Base-by-base conservation (phyloP, 1,284 basidiomycete species). In the Hemileia vastatrix region DNA sequence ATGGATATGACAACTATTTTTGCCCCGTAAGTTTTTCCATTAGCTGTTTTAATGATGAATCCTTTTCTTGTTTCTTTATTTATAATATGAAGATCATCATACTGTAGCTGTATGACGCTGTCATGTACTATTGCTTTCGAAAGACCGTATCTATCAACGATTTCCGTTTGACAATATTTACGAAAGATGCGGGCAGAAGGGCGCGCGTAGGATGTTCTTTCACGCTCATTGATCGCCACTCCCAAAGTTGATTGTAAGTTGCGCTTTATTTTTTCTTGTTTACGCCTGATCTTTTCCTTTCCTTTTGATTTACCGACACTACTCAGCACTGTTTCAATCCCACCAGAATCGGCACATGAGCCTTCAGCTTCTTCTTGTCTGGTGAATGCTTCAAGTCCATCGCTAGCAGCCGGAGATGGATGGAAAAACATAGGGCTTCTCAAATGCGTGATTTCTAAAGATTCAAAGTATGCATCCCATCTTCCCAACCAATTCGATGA, bases 381-480 rank as follows among this genome's bases (percentile, higher is more conserved):
- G 11, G 60, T 54, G 19, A 63, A 63, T 2, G 60, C 60, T 50
- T 63, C 60, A 4, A 63, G 54, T 27, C 60, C 54, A 56, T 63
- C 60, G 2, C 55, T 54, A 32, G 50, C 60, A 1, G 60, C 54
- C 40, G 60, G 60, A 18, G 43, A 45, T 44, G 68, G 67, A 62
- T 78, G 77, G 55, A 77, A 78, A 60, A 77, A 74, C 72, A 78
- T 74, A 2, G 77, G 77, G 21, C 70, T 73, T 4, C 77, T 69
- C 15, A 78, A 65, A 63, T 76, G 67, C 13, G 44, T 23, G 48
- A 74, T 72, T 21, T 63, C 31, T 3, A 74, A 63, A 1, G 65
- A 66, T 9, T 53, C 33, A 56, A 73, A 73, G 48, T 65, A 67
- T 2, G 27, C 48, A 27, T 68, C 54, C 71, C 71, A 73, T 19